Percentiles rank a stretch among this genome's conserved stretches.
Conservation (phyloP, 2,329 filamentous ascomycete genomes). For the Aulographum hederae region DNA sequence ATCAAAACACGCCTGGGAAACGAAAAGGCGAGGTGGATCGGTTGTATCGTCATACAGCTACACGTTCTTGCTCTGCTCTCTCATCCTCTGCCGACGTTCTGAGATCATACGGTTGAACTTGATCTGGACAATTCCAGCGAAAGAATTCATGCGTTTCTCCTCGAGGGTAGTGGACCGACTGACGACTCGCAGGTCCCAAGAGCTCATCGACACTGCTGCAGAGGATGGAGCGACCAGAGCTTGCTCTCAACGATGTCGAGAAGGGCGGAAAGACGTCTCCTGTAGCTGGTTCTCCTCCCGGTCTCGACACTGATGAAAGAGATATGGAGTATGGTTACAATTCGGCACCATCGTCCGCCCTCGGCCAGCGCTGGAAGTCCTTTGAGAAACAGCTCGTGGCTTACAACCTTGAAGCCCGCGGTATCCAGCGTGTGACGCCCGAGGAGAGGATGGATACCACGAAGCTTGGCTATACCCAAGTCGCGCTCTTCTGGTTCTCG, state of each 20-base stretch:
- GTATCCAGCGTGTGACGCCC: constrained; percentile 38
- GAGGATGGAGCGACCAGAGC: no score
- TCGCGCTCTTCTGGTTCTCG: constrained; percentile 39
- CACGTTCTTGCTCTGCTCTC: no score
- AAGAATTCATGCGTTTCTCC: constrained; percentile 3
- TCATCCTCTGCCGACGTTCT: constrained; percentile 4
- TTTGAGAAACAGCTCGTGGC: constrained; percentile 24
- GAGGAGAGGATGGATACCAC: constrained; percentile 31
- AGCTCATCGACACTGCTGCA: no score
- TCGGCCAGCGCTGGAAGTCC: no score
- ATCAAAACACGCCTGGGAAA: no score
- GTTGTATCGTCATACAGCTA: no score
- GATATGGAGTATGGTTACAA: no score
- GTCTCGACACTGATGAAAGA: no score
- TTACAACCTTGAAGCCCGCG: constrained; percentile 40
- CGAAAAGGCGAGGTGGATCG: no score
- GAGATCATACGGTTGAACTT: constrained; percentile 6
- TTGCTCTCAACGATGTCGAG: no score
- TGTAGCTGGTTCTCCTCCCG: no score
- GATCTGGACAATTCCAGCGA: constrained; percentile 6
- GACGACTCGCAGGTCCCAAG: background rate
- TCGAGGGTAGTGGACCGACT: background rate
- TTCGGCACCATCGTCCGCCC: background rate
- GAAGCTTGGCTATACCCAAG: constrained; percentile 2
- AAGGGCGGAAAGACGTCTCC: no score